Percentiles rank a stretch among this genome's conserved stretches.
Conservation (phyloP, 1,284 basidiomycete species). For the Austroboletus olivaceoglutinosus region DNA sequence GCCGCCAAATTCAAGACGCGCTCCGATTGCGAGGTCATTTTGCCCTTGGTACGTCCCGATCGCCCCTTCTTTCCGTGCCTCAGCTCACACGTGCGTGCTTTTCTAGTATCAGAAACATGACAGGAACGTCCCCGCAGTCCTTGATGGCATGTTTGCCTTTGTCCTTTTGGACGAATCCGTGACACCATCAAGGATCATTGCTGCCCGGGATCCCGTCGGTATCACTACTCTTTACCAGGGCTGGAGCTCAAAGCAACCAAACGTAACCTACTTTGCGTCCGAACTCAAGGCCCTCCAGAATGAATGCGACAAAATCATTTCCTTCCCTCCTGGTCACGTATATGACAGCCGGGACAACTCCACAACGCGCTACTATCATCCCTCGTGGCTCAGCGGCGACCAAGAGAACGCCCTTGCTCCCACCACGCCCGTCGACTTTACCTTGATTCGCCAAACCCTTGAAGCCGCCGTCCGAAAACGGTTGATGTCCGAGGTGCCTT, state of each 20-base stretch:
- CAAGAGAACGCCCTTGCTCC: constrained; percentile 59
- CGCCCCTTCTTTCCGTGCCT: constrained; percentile 2
- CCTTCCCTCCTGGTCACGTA: constrained; percentile 97
- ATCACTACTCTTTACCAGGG: constrained; percentile 99
- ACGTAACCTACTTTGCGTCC: constrained; percentile 89
- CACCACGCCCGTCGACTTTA: constrained; percentile 66
- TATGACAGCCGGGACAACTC: constrained; percentile 82
- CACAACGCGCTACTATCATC: constrained; percentile 81
- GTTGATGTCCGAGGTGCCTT: constrained; percentile 98
- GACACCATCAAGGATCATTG: constrained; percentile 86
- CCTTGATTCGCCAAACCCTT: constrained; percentile 73
- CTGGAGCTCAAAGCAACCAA: constrained; percentile 83
- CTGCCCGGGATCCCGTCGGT: constrained; percentile 96
- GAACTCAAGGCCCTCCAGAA: constrained; percentile 93
- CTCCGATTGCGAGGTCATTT: constrained; percentile 98
- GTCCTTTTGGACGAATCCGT: constrained; percentile 93
- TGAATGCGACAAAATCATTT: constrained; percentile 92
- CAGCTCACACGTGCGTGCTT: constrained; percentile 1
- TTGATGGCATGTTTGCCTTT: constrained; percentile 99
- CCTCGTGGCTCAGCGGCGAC: constrained; percentile 84
- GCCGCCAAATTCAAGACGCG: constrained; percentile 91
- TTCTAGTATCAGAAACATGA: constrained; percentile 81
- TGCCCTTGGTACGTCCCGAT: constrained; percentile 75
- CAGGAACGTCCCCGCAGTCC: constrained; percentile 71
- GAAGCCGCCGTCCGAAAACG: constrained; percentile 95